phyloP scores from a whole-genome alignment of 2,329 filamentous ascomycete species.

The Cryoendolithus antarcticus region DNA sequence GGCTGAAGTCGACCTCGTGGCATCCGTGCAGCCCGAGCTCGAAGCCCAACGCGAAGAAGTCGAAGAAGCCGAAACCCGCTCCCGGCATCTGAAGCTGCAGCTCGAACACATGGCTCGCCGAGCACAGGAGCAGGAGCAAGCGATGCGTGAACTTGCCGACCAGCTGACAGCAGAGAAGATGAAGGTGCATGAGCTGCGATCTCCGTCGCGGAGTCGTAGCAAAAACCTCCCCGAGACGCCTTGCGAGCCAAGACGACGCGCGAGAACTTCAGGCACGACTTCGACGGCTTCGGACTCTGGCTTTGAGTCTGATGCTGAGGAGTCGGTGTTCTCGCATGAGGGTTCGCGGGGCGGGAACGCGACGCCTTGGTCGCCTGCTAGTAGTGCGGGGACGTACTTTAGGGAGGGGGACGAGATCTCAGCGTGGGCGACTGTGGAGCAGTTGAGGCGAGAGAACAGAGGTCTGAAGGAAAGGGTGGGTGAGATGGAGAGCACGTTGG shows the following conservation, averaged over 20 bases:
- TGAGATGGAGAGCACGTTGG: slow-evolving; percentile 42
- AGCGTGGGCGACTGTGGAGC: slow-evolving; percentile 42
- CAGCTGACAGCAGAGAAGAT: slow-evolving; percentile 32
- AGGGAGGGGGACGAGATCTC: slow-evolving; percentile 24
- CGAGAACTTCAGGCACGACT: slow-evolving; percentile 12
- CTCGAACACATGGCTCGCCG: slow-evolving; percentile 47
- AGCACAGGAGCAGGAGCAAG: slow-evolving; percentile 43
- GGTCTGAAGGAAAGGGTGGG: slow-evolving; percentile 40
- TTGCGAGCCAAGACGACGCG: slow-evolving; percentile 3
- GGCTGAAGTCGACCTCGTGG: slow-evolving; percentile 36
- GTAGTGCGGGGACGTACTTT: slow-evolving; percentile 20
- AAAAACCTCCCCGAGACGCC: slow-evolving; percentile 9
- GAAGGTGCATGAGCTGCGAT: slow-evolving; percentile 23
- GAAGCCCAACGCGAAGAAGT: slow-evolving; percentile 48
- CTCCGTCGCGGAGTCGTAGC: slow-evolving; percentile 16
- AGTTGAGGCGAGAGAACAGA: slow-evolving; percentile 43
- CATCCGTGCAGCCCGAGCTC: slow-evolving; percentile 41
- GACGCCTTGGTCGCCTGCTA: slow-evolving; percentile 1
- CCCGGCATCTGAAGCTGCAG: slow-evolving; percentile 47
- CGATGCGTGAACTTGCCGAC: slow-evolving; percentile 39
- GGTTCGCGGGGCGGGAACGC: too few relatives aligned
- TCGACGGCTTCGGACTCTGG: slow-evolving; percentile 42
- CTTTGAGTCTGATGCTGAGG: slow-evolving; percentile 45
- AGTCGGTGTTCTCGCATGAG: too few relatives aligned
- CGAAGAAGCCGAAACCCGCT: slow-evolving; percentile 46